Evolutionary conservation across 2,329 filamentous ascomycete species (phyloP), one percentile per base, ranked within the genome.

Genomic region (Atkinsonella hypoxylon): DNA sequence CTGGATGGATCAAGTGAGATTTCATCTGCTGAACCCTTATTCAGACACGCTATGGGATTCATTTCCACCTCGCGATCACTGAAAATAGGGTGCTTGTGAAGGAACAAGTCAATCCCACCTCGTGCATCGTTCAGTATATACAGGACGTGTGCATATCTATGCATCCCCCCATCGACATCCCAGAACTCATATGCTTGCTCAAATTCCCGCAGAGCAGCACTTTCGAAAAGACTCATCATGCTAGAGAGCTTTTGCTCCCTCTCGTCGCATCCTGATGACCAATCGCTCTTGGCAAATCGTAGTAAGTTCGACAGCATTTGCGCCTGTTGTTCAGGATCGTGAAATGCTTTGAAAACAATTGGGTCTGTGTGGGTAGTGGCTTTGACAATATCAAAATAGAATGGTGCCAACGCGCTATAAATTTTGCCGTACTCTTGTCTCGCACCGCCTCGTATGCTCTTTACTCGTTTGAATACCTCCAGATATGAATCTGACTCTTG

Each of bases 341-440:
- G 78, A 62, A 94, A 97, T 11, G 85, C 85, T 59, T 86, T 82
- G 67, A 97, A 98, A 9, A 97, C 74, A 34, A 89, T 75, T 7
- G 87, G 88, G 56, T 96, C 86, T 13, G 86, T 80, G 69, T 86
- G 88, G 55, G 73, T 87, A 69, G 75, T 81, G 2, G 84, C 82
- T 54, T 73, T 76, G 36, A 79, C 81, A 41, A 97, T 77, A 64
- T 98, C 89, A 56, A 81, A 80, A 68, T 97, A 98, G 59, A 94
- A 91, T 0, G 90, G 90, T 11, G 83, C 87, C 57, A 98, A 68
- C 4, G 87, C 86, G n/a, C 83, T 85, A 66, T 97, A 94, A 13
- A 97, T 76, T 64, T 85, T 94, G 15, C 86, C 91, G 63, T 90
- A 98, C 66, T 97, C 90, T 59, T 93, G 82, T 54, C 90, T 79